These are phyloP conservation scores for Axilococcus clingmanii DNA, from an alignment of 139 green algal species.

Conservation along the genomic window DNA sequence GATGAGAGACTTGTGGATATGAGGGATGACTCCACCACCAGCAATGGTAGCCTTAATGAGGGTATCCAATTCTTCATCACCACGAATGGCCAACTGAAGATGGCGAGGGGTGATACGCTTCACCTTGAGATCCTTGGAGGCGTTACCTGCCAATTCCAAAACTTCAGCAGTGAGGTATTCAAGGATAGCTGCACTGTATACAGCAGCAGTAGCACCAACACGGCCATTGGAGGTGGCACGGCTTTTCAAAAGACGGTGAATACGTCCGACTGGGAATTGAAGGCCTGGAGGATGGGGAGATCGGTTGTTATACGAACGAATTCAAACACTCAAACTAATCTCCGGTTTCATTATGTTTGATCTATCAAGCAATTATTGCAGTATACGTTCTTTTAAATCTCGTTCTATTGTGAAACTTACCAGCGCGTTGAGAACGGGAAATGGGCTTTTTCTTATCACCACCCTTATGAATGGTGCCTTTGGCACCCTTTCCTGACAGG, in stretches of 20 bases:
- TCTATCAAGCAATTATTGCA: background rate
- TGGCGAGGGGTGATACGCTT: conserved; percentile 99
- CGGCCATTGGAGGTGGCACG: conserved; percentile 89
- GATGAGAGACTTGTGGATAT: conserved; percentile 96
- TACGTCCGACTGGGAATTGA: conserved; percentile 96
- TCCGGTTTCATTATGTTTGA: background rate
- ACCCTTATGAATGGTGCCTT: conserved; percentile 69
- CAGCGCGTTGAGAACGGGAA: conserved; percentile 68
- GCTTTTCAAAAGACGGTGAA: conserved; percentile 95
- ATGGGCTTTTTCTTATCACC: conserved; percentile 79
- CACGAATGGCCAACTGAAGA: conserved; percentile 97
- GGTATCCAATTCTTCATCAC: conserved; percentile 99
- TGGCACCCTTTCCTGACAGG: conserved; percentile 88
- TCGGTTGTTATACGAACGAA: background rate
- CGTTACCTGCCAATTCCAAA: conserved; percentile 97
- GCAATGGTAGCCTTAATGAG: conserved; percentile 99
- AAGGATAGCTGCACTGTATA: conserved; percentile 93
- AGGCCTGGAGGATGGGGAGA: conserved; percentile 25
- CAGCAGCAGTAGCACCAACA: conserved; percentile 93
- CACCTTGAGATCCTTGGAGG: conserved; percentile 99
- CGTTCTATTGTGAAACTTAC: conserved; percentile 2
- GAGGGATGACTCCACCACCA: conserved; percentile 96
- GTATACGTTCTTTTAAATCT: background rate
- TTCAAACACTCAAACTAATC: background rate
- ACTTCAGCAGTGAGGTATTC: conserved; percentile 93